Evolutionary conservation across 148 eudicot species (phyloP).

Genomic region (Camellia japonica): DNA sequence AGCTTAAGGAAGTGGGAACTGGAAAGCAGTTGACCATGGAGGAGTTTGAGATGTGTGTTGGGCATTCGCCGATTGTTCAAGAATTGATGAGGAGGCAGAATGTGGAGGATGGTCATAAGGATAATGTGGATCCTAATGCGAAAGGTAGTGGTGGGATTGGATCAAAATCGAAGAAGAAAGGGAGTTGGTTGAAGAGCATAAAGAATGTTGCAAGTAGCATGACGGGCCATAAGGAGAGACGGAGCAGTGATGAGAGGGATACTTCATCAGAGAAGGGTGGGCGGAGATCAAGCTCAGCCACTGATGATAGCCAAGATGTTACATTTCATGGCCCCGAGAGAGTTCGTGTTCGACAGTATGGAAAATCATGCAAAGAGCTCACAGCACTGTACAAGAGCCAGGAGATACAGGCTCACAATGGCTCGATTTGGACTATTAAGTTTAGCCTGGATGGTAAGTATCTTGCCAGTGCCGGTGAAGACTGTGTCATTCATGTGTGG

Average conservation of each 20-base stretch:
- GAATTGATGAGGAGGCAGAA: constrained; percentile 91
- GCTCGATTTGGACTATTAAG: constrained; percentile 84
- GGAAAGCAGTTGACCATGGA: constrained; percentile 90
- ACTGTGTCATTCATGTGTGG: constrained; percentile 87
- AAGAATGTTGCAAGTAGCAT: constrained; percentile 73
- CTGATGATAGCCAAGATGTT: constrained; percentile 87
- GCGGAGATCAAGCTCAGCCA: constrained; percentile 80
- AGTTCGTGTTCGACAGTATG: constrained; percentile 77
- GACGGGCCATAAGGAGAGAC: constrained; percentile 55
- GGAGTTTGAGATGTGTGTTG: constrained; percentile 81
- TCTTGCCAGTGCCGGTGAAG: constrained; percentile 95
- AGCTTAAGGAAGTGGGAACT: constrained; percentile 78
- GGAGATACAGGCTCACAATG: constrained; percentile 82
- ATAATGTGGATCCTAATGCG: constrained; percentile 29
- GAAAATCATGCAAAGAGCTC: constrained; percentile 78
- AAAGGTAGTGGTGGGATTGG: constrained; percentile 47
- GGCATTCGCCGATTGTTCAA: constrained; percentile 90
- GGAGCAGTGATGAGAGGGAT: constrained; percentile 79
- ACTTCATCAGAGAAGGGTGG: constrained; percentile 82
- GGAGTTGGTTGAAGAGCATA: constrained; percentile 71
- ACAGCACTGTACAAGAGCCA: constrained; percentile 72
- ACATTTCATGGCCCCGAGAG: constrained; percentile 81
- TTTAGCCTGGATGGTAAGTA: constrained; percentile 87
- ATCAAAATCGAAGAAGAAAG: constrained; percentile 64
- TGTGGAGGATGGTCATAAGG: constrained; percentile 52